Conservation (phyloP, 306 rosid species). For the Acacia crassicarpa region DNA sequence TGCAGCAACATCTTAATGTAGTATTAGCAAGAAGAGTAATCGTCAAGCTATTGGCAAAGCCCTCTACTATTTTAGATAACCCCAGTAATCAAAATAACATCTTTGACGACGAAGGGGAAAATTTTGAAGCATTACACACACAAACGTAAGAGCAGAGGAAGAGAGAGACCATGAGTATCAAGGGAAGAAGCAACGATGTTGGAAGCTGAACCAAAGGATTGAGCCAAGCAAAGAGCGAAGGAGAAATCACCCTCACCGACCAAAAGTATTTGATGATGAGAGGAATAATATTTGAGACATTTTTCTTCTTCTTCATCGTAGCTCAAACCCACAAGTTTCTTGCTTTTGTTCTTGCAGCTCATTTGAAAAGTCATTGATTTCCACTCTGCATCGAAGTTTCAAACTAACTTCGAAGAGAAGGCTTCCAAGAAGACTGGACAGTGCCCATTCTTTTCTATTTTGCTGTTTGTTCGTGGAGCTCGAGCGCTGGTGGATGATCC, state of each 20-base stretch:
- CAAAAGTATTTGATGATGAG: conserved; percentile 49
- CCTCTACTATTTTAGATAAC: neutral
- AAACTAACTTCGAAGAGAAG: neutral
- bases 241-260: conserved; percentile 76
- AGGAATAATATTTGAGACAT: conserved; percentile 45
- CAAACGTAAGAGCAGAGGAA: neutral
- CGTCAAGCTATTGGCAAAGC: neutral
- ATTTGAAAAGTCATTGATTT: neutral
- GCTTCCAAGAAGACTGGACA: neutral
- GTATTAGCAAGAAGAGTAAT: neutral
- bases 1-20: neutral
- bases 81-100: neutral
- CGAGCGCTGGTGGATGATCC: too few relatives aligned
- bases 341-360: neutral
- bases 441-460: too few relatives aligned
- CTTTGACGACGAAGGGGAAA: neutral
- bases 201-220: conserved; percentile 44
- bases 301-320: conserved; percentile 11
- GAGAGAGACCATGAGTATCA: conserved; percentile 33
- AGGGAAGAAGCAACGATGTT: conserved; percentile 52
- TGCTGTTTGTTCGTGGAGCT: neutral
- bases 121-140: neutral
- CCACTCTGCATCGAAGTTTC: too few relatives aligned
- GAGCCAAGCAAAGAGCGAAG: conserved; percentile 47
- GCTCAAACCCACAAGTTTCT: neutral